phyloP scores from a whole-genome alignment of 345 rosid species.

The Toxicodendron radicans region DNA sequence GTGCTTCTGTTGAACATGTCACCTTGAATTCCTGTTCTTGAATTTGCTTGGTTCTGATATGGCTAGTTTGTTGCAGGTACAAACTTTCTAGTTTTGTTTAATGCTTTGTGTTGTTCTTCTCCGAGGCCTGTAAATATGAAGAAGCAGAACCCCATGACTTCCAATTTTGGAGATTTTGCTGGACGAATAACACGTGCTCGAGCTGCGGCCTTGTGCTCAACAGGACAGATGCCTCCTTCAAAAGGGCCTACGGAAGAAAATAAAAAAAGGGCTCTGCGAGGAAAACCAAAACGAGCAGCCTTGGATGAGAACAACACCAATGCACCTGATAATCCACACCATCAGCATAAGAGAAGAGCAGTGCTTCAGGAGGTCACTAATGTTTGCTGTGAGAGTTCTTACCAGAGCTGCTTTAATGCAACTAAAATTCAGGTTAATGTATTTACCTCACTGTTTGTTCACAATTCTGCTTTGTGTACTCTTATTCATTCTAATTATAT shows the following conservation, averaged over 20 bases:
- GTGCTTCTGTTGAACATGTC: background rate
- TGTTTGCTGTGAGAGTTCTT: slow-evolving; percentile 44
- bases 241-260: slow-evolving; percentile 37
- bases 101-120: slow-evolving; percentile 31
- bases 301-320: slow-evolving; percentile 46
- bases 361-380: slow-evolving; percentile 76
- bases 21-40: background rate
- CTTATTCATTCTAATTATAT: background rate
- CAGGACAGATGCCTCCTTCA: slow-evolving; percentile 33
- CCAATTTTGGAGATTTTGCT: slow-evolving; percentile 31
- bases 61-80: slow-evolving; percentile 28
- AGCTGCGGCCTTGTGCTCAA: slow-evolving; percentile 52
- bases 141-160: slow-evolving; percentile 43
- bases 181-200: slow-evolving; percentile 74
- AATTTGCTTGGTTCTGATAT: slow-evolving; percentile 11
- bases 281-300: slow-evolving; percentile 49
- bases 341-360: slow-evolving; percentile 57
- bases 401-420: slow-evolving; percentile 51
- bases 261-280: slow-evolving; percentile 32
- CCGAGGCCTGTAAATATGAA: slow-evolving; percentile 49
- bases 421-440: slow-evolving; percentile 53
- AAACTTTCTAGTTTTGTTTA: slow-evolving; percentile 12
- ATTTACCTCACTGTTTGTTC: slow-evolving; percentile 10
- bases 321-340: slow-evolving; percentile 27
- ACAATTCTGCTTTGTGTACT: background rate